phyloP scores from a whole-genome alignment of 768 basidiomycete genomes.

The Sarcodon sp. region DNA sequence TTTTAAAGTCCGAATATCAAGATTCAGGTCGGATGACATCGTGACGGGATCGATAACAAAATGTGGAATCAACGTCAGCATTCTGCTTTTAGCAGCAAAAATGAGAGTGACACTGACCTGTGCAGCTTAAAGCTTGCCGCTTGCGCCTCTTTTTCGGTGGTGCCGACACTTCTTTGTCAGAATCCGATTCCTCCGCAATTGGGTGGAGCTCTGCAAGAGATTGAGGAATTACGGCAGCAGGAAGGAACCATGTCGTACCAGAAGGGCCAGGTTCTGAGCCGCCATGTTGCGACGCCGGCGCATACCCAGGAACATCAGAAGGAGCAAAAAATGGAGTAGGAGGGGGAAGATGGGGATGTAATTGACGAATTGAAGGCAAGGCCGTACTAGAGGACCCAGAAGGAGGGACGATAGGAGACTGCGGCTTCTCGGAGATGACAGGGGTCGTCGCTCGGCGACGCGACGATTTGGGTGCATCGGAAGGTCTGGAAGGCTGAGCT shows the following conservation, averaged over 20 bases:
- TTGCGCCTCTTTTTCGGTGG: constrained; percentile 77
- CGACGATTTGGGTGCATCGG: constrained; percentile 14
- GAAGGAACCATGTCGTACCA: neutral
- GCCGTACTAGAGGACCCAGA: constrained; percentile 16
- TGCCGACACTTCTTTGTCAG: constrained; percentile 37
- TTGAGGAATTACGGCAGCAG: neutral
- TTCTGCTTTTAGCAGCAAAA: constrained; percentile 10
- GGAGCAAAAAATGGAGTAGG: constrained; percentile 21
- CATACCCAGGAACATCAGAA: constrained; percentile 15
- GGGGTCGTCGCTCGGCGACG: constrained; percentile 14
- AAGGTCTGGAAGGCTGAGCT: constrained; percentile 23
- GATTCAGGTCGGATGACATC: constrained; percentile 4
- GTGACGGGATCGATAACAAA: constrained; percentile 1
- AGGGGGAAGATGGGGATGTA: constrained; percentile 54
- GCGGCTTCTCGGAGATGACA: constrained; percentile 13
- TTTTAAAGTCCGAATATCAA: too few relatives aligned
- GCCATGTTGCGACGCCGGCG: constrained; percentile 7
- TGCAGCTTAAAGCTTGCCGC: constrained; percentile 75
- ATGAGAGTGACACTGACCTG: constrained; percentile 37
- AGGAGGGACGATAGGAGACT: constrained; percentile 13
- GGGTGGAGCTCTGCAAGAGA: constrained; percentile 15
- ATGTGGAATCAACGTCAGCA: constrained; percentile 1
- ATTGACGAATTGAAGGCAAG: constrained; percentile 56
- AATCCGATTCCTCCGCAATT: constrained; percentile 39
- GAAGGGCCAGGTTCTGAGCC: neutral